Evolutionary conservation across 345 rosid species (phyloP), one percentile per base, ranked within the genome.

Genomic region (Excoecaria agallocha): DNA sequence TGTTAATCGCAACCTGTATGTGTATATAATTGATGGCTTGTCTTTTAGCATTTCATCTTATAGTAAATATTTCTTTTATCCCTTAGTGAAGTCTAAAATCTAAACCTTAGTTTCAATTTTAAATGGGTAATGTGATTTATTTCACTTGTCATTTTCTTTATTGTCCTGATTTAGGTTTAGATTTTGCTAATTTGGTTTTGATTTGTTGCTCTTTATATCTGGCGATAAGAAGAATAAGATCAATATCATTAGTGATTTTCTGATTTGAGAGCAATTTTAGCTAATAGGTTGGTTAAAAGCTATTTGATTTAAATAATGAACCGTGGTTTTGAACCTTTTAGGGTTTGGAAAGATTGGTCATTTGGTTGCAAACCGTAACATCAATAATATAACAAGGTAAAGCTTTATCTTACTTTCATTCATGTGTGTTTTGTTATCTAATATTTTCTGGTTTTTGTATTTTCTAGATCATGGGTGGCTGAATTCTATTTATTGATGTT

Each of bases 341-440:
- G 95, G 92, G 69, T 90, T 90, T 55, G 92, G 95, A 76, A 90
- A 92, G 80, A 90, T 90, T 74, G 90, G 92, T 4, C 88, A 92
- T 52, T 68, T 90, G 82, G 91, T 88, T 25, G 95, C 90, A 87
- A 82, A 92, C 88, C 22, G 95, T 90, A 25, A 89, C 92, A n/a
- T n/a, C n/a, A n/a, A n/a, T n/a, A n/a, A n/a, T n/a, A n/a, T n/a
- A n/a, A n/a, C n/a, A n/a, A n/a, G n/a, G n/a, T n/a, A n/a, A n/a
- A n/a, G n/a, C n/a, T n/a, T n/a, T n/a, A n/a, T n/a, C n/a, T n/a
- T n/a, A n/a, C n/a, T n/a, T n/a, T n/a, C n/a, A n/a, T n/a, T n/a
- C n/a, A n/a, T n/a, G n/a, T n/a, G n/a, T n/a, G n/a, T n/a, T n/a
- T n/a, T 61, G 84, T 90, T 38, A 90, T n/a, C n/a, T n/a, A n/a